Evolutionary conservation across 139 green algal species (phyloP), one percentile per base, ranked within the genome.

Genomic region (Asterochloris erici): DNA sequence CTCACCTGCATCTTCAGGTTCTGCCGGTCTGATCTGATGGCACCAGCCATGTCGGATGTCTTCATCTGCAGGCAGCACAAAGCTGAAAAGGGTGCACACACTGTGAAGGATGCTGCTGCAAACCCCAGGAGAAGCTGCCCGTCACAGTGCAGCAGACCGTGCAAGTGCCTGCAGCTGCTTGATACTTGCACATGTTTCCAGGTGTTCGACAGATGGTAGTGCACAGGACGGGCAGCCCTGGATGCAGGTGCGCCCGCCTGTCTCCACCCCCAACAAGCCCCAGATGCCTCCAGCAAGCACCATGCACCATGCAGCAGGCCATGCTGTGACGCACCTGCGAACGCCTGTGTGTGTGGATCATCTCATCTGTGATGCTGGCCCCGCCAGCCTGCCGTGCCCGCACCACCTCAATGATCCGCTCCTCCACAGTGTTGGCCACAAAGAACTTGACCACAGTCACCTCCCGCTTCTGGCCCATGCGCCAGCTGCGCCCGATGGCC

Each of bases 381-480:
- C n/a, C 78, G 68, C 77, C 84, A 14, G 23, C 47, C 14, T 80
- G 66, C 66, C 85, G 84, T 38, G 83, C 47, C 82, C 86, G 85
- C 2, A 91, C 83, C 71, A 95, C 79, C 83, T 94, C 84, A 84
- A 94, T 91, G 75, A 95, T 94, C 73, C 81, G 76, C 84, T 91
- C 86, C 84, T 95, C 91, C 38, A 94, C 81, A 11, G 86, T 70
- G 38, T 78, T 90, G 86, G 93, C 89, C 24, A 94, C 89, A 82
- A 85, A 93, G 29, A 96, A 85, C 47, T 85, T 83, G 82, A 92
- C 94, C 19, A 96, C 89, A 0, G 74, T 81, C 12, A 97, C 92
- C 0, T n/a, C 64, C 6, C 90, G 84, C 74, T 85, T 85, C 87
- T 97, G 93, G 10, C 92, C 92, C 92, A 97, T 96, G 81, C 93